Percentiles rank a stretch among this genome's conserved stretches.
Conservation (phyloP, 768 basidiomycete species). For the Lactarius akahatsu region DNA sequence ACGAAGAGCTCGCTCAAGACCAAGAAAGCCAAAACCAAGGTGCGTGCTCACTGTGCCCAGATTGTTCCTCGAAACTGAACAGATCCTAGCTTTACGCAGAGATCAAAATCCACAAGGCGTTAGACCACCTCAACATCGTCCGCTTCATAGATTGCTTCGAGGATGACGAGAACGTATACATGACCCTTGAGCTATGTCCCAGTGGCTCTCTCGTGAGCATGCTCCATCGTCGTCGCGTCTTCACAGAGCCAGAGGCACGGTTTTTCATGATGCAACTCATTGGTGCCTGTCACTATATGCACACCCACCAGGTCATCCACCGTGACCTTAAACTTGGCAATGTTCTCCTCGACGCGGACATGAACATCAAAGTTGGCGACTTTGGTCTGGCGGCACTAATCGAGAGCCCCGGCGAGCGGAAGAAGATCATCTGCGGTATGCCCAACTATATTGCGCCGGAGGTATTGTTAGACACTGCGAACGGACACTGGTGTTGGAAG, state of each 20-base stretch:
- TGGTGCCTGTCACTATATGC: conserved; percentile 97
- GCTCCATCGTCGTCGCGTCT: conserved; percentile 79
- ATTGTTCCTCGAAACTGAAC: too few relatives aligned
- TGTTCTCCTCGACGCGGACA: conserved; percentile 83
- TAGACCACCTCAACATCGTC: too few relatives aligned
- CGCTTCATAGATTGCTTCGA: too few relatives aligned
- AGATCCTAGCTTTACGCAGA: too few relatives aligned
- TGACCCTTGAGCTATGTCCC: too few relatives aligned
- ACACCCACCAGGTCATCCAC: conserved; percentile 85
- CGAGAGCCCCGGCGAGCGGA: conserved; percentile 92
- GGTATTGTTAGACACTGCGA: conserved; percentile 93
- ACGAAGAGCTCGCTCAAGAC: conserved; percentile 88
- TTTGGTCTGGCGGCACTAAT: conserved; percentile 97
- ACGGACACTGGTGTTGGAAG: conserved; percentile 97
- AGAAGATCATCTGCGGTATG: conserved; percentile 98
- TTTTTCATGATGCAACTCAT: conserved; percentile 94
- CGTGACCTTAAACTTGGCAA: conserved; percentile 58
- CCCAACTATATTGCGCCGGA: conserved; percentile 99
- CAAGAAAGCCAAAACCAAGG: conserved; percentile 84
- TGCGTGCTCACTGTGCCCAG: conserved; percentile 35
- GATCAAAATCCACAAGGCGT: too few relatives aligned
- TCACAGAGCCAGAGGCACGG: conserved; percentile 89
- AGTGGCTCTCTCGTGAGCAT: conserved; percentile 91
- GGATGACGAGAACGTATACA: too few relatives aligned
- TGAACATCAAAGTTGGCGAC: conserved; percentile 98